Percentiles rank a stretch among this genome's conserved stretches.
These are phyloP conservation scores for Viola odorata DNA, from an alignment of 345 rosid genomes.

Conservation along the genomic window DNA sequence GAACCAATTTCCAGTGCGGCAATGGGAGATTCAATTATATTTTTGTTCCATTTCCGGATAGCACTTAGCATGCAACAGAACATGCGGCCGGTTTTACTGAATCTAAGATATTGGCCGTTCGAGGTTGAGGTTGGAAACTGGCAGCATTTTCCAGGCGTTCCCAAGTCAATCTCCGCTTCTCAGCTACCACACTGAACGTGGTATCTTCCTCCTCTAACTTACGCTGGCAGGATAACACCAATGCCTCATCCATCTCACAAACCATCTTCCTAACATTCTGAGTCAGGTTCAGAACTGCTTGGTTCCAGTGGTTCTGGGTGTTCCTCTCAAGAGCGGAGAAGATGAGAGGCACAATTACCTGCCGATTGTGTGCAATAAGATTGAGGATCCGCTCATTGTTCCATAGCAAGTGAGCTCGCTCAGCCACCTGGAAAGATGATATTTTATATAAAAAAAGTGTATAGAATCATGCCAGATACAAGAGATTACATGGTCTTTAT, in stretches of 20 bases:
- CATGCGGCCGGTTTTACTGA: conserved; percentile 34
- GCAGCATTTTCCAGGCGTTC: conserved; percentile 59
- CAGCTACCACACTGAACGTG: conserved; percentile 30
- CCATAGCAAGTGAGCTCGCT: conserved; percentile 75
- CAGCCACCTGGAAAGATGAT: conserved; percentile 55
- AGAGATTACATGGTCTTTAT: no score
- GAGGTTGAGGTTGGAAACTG: conserved; percentile 26
- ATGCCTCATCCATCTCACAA: conserved; percentile 69
- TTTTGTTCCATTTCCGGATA: neutral
- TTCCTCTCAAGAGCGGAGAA: conserved; percentile 57
- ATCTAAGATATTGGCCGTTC: conserved; percentile 20
- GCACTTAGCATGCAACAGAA: conserved; percentile 47
- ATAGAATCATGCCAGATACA: neutral
- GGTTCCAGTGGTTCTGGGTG: conserved; percentile 66
- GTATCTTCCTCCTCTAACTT: conserved; percentile 54
- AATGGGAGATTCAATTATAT: conserved; percentile 7
- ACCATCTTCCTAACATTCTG: conserved; percentile 51
- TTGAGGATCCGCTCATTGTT: conserved; percentile 60
- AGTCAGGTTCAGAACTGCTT: conserved; percentile 61
- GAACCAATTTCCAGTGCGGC: conserved; percentile 13
- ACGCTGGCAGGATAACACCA: conserved; percentile 41
- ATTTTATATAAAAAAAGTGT: neutral
- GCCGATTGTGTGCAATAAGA: conserved; percentile 45
- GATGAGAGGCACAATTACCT: conserved; percentile 52
- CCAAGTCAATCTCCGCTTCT: conserved; percentile 60